Conservation (phyloP, 1,139 yeast genomes). For the Saccharomyces hybrid region DNA sequence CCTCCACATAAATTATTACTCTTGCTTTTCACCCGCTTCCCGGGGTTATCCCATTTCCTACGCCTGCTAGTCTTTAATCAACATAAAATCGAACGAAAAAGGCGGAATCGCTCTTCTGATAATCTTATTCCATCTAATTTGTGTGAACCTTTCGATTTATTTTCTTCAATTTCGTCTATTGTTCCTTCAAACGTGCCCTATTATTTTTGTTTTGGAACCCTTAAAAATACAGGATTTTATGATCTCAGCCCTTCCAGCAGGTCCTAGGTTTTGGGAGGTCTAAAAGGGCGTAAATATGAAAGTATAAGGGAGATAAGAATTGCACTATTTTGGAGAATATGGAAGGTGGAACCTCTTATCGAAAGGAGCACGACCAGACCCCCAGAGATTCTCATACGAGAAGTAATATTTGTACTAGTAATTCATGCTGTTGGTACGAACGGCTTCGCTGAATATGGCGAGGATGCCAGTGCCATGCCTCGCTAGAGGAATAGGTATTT, state of each 20-base stretch:
- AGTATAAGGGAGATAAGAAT: background rate
- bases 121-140: too few relatives aligned
- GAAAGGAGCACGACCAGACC: background rate
- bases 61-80: too few relatives aligned
- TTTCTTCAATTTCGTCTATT: too few relatives aligned
- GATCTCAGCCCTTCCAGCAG: too few relatives aligned
- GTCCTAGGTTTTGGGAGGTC: background rate
- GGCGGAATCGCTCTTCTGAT: too few relatives aligned
- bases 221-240: too few relatives aligned
- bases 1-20: background rate
- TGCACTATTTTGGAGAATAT: background rate
- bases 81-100: too few relatives aligned
- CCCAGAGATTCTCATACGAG: background rate
- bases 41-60: too few relatives aligned
- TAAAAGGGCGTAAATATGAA: background rate
- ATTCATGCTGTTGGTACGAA: background rate
- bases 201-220: too few relatives aligned
- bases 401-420: background rate
- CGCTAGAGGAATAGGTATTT: background rate
- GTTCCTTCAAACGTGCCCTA: too few relatives aligned
- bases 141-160: too few relatives aligned
- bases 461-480: background rate
- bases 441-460: background rate
- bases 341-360: background rate
- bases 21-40: background rate